Evolutionary conservation across 2,329 filamentous ascomycete species (phyloP), one percentile per base, ranked within the genome.

Genomic region (Aspergillus luchuensis): DNA sequence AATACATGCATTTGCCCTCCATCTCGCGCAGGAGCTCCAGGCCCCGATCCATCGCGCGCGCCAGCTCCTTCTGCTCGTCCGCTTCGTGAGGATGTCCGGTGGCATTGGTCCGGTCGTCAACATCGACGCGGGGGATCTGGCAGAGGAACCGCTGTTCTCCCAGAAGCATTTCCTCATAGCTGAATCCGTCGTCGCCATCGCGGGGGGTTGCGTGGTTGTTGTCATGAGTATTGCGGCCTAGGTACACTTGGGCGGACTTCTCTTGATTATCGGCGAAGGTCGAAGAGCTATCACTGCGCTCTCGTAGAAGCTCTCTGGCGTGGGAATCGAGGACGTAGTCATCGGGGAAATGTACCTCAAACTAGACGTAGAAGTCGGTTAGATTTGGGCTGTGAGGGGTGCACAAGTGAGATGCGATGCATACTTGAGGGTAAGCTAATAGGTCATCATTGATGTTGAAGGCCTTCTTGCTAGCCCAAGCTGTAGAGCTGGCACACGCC

Each of bases 391-490:
- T 15, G 33, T 36, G 33, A 36, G 45, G 53, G 15, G 38, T 23
- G 39, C 25, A 10, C 33, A 41, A 13, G 25, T 4, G 13, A 43
- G 54, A 45, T 43, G 25, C 23, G 49, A 41, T 30, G 52, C 81
- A 65, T 81, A 94, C 91, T 84, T 95, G 91, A 10, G 93, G 93
- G 77, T 90, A 92, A 17, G 92, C 92, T 59, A 96, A 84, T 55
- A 97, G 77, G 74, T 97, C 93, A 72, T 96, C 91, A 71, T 95
- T 88, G 59, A 96, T 90, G 78, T 89, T 96, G 80, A 97, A 97
- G 19, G 82, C 78, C 66, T 83, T 83, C 69, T 84, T 83, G 68
- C 76, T 84, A 50, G 82, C 84, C 60, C 83, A 74, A 57, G 78
- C 79, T 52, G 65, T 66, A 5, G 75, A 69, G 23, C 66, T 67